Evolutionary conservation across 2,329 filamentous ascomycete species (phyloP).

Genomic region (Penicillium sp.): DNA sequence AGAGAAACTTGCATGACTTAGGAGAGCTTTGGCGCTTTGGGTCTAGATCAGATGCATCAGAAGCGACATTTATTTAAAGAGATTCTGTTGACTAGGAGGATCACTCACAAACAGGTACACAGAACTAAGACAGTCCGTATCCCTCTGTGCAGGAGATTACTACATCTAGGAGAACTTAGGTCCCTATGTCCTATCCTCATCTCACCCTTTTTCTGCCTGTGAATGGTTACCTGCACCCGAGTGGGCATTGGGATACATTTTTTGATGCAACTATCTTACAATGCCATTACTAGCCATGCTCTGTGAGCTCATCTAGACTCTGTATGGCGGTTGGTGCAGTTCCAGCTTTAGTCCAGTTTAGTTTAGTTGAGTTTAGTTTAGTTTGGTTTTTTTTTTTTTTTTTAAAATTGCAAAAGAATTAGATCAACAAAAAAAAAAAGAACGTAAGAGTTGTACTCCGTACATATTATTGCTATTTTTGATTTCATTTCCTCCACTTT

Average conservation of each 20-base stretch:
- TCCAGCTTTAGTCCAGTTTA: neutral
- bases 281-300: slow-evolving; percentile 12
- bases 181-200: slow-evolving; percentile 5
- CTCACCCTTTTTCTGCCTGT: slow-evolving; percentile 12
- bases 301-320: slow-evolving; percentile 10
- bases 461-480: too few species aligned
- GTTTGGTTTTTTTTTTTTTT: neutral
- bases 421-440: too few species aligned
- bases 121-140: slow-evolving; percentile 12
- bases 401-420: neutral
- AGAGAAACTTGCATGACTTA: slow-evolving; percentile 12
- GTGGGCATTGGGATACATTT: slow-evolving; percentile 13
- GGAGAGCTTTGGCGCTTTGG: slow-evolving; percentile 12
- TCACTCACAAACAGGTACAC: neutral
- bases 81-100: neutral
- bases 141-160: slow-evolving; percentile 25
- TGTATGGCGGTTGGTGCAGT: slow-evolving; percentile 1
- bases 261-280: slow-evolving; percentile 23
- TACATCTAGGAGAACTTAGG: slow-evolving; percentile 20
- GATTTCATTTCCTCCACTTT: too few species aligned
- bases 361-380: neutral
- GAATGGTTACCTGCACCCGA: slow-evolving; percentile 21
- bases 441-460: too few species aligned
- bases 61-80: slow-evolving; percentile 1
- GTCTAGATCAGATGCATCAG: slow-evolving; percentile 23